Evolutionary conservation across 1,284 basidiomycete genomes (phyloP), one percentile per base, ranked within the genome.

Genomic region (Veloboletus limbatus): DNA sequence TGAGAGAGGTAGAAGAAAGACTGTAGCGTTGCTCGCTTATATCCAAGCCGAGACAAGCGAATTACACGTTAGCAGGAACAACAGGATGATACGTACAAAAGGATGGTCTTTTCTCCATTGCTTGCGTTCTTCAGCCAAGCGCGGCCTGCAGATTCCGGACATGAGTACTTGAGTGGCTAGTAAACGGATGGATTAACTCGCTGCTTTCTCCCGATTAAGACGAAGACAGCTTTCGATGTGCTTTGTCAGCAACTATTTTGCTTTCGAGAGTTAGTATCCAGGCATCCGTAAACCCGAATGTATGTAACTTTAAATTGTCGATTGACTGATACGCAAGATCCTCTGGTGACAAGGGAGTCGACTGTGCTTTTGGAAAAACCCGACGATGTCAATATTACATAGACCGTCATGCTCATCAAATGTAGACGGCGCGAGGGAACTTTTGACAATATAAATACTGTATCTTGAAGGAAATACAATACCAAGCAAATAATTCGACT

Each of bases 81-180:
- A 38, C 9, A 33, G 1, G 32, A 41, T 40, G 11, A 47, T 32
- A 82, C 93, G 69, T 70, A 98, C 96, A 62, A 97, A 98, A 39
- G 97, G 97, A 70, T 99, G 97, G 61, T 99, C 97, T 68, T 96
- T 98, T 54, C 97, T 75, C 97, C 97, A 99, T 62, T 97, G 92
- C 72, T 99, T 99, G 61, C 97, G 84, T 72, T 99, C 97, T 70
- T 99, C 97, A 27, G 94, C 82, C 16, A 97, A 77, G 59, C 93
- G 82, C 31, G 86, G 82, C 63, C 90, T 78, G 66, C 92, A 87
- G 58, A 94, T 85, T 52, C 89, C 81, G 54, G 90, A 81, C 91
- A 92, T 82, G 47, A 24, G 43, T 47, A 81, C 90, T 92, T 82
- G 42, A 18, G 45, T 48, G 44, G 38, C 34, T 34, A n/a, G n/a